Base-by-base conservation (phyloP, 768 basidiomycete species). In the Termitomyces sp. region DNA sequence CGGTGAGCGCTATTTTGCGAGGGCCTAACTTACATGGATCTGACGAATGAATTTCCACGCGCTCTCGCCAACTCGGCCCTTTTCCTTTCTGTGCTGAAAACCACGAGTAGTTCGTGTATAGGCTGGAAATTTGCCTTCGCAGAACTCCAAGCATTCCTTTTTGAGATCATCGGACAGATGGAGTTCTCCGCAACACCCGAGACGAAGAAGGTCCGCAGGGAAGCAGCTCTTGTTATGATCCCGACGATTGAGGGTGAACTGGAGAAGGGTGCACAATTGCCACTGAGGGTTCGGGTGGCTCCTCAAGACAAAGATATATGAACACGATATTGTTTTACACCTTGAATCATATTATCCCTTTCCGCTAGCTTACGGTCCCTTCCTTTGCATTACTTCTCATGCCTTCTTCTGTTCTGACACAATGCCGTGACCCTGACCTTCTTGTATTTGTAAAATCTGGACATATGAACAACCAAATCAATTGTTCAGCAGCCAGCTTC, bases 61-160 rank as follows among this genome's bases (percentile, higher is more conserved):
- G 5, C 26, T 47, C 27, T 16, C 12, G 12, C 27, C 34, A 30
- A 46, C 18, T 20, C 49, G 18, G 20, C 49, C 20, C 14, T 26
- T 20, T 12, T n/a, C 20, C 13, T n/a, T 13, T 9, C 24, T 5
- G n/a, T 32, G 18, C 10, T 48, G 34, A 37, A 26, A 39, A 36
- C 33, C 20, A 40, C 39, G 13, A 45, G 13, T 44, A 74, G 72
- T 12, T 64, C 72, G 9, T 74, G 73, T 61, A 72, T 75, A 30
- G 76, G 74, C 24, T 76, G 74, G 75, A 72, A 70, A 49, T 74
- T 76, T 49, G 75, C 75, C 4, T 63, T 84, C 0, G 65, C 77
- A 40, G 84, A 88, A 65, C 65, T 86, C 16, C 85, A 87, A 60
- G 75, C 79, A 0, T 84, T 88, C 68, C 64, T 86, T n/a, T 76